These are phyloP conservation scores for Pichia eremophila DNA, from an alignment of 805 yeast species.

Conservation along the genomic window DNA sequence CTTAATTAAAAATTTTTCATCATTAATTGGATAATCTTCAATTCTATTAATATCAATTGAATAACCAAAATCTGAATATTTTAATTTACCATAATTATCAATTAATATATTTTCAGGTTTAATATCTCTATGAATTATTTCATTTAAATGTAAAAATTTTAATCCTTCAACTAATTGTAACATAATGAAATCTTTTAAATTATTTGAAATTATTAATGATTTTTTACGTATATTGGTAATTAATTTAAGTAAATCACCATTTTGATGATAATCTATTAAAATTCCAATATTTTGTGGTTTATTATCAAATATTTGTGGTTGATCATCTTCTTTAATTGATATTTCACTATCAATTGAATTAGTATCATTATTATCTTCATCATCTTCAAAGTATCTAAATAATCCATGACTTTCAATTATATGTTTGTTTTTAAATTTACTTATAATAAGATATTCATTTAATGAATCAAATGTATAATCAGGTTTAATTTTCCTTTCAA, in stretches of 20 bases:
- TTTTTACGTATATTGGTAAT: constrained; percentile 31
- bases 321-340: neutral
- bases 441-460: constrained; percentile 23
- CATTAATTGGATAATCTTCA: constrained; percentile 12
- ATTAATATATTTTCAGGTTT: constrained; percentile 47
- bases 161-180: constrained; percentile 45
- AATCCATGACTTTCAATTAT: constrained; percentile 12
- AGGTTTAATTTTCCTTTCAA: neutral
- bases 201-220: constrained; percentile 24
- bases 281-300: constrained; percentile 20
- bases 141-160: constrained; percentile 32
- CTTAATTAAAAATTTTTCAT: constrained; percentile 22
- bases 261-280: constrained; percentile 32
- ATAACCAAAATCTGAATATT: constrained; percentile 44
- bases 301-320: neutral
- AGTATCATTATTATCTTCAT: neutral
- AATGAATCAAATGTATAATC: constrained; percentile 12
- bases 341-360: neutral
- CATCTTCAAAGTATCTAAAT: constrained; percentile 1
- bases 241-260: constrained; percentile 40
- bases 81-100: constrained; percentile 34
- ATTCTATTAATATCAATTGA: constrained; percentile 28
- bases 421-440: constrained; percentile 6
- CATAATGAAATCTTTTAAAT: constrained; percentile 37
- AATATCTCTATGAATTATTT: constrained; percentile 41